Evolutionary conservation across 306 rosid species (phyloP), one percentile per base, ranked within the genome.

Genomic region (Alnus rubra): DNA sequence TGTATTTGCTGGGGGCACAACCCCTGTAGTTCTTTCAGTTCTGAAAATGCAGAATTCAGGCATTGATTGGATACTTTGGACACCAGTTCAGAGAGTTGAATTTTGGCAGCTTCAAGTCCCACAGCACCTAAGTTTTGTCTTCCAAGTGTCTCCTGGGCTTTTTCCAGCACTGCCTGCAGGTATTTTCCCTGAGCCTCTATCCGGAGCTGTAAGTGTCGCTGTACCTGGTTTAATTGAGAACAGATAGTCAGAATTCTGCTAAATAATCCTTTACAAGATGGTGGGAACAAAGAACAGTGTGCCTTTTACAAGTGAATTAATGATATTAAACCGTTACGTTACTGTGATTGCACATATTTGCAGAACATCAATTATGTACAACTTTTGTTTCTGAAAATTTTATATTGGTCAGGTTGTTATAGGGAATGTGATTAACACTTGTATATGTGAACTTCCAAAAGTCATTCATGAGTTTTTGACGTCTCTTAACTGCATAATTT

Each of bases 141-240:
- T 74, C 97, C 98, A 5, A 95, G 89, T 12, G 98, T 88, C 54
- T 95, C 98, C 42, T 90, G 97, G 28, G 98, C 97, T 71, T 90
- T 93, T 59, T 91, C 97, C 73, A 93, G 73, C 77, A 93, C 98
- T 60, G 90, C 73, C 65, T 93, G 93, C 13, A 93, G 87, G 83
- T 93, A 93, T 71, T 91, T 93, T 10, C 98, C 98, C 83, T 95
- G 98, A 0, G 98, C 96, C 74, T 95, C 98, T 55, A 95, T 95
- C 16, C 98, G 86, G 13, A 91, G 87, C 74, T 93, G 98, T 44
- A 93, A 89, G 89, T 91, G 97, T 79, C 93, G 69, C 81, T 93
- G 98, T 73, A 93, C 94, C 98, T 93, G 85, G n/a, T 84, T 30
- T 71, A 62, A 68, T 78, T 68, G 39, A 18, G 51, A 77, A 64